Evolutionary conservation across 345 rosid genomes (phyloP).

Genomic region (Toxicodendron radicans): DNA sequence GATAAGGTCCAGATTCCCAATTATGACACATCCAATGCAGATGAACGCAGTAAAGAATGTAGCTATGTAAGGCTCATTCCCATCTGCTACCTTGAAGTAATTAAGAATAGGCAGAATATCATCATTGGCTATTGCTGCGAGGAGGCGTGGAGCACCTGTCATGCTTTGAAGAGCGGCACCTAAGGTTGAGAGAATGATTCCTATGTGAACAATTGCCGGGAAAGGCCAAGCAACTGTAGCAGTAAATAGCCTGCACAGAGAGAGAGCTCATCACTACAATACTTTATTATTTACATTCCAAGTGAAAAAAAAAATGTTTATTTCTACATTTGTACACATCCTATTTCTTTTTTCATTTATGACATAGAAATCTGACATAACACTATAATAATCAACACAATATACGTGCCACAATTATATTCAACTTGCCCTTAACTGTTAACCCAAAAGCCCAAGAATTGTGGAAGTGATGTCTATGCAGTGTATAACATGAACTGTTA

Average conservation of each 20-base stretch:
- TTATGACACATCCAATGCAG: slow-evolving; percentile 84
- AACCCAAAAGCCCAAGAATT: background rate
- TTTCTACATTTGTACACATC: background rate
- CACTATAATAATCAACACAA: background rate
- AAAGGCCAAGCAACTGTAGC: slow-evolving; percentile 98
- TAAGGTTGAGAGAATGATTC: slow-evolving; percentile 95
- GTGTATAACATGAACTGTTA: too few species aligned
- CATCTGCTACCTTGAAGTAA: slow-evolving; percentile 91
- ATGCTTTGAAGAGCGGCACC: slow-evolving; percentile 99
- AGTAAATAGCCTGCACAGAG: slow-evolving; percentile 68
- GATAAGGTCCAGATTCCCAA: slow-evolving; percentile 98
- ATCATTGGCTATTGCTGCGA: slow-evolving; percentile 99
- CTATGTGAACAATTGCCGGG: slow-evolving; percentile 76
- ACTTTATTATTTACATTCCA: background rate
- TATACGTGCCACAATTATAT: background rate
- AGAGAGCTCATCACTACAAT: slow-evolving; percentile 16
- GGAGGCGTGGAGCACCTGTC: slow-evolving; percentile 97
- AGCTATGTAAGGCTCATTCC: slow-evolving; percentile 83
- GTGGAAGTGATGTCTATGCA: too few species aligned
- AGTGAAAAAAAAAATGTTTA: background rate
- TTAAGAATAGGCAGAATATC: slow-evolving; percentile 96
- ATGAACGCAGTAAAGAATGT: slow-evolving; percentile 89
- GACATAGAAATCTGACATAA: slow-evolving; percentile 2
- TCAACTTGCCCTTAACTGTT: background rate
- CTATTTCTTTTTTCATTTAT: background rate